These are phyloP conservation scores for Aspergillus asperescens DNA, from an alignment of 495 filamentous ascomycete genomes.

Conservation along the genomic window DNA sequence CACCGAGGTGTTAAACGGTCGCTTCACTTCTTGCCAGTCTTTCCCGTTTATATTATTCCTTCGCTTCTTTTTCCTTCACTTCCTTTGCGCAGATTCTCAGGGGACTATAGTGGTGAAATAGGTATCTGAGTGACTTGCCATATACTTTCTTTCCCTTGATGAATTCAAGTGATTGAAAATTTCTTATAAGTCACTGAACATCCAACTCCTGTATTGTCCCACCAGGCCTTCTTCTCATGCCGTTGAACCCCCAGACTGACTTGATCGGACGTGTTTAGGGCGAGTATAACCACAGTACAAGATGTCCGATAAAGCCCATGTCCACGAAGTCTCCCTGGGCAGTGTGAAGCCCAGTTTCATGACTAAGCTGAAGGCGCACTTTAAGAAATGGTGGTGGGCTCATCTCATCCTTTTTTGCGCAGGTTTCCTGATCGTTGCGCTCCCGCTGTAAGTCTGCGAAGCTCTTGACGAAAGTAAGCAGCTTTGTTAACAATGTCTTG, in stretches of 20 bases:
- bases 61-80: neutral
- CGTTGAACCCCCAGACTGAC: constrained; percentile 8
- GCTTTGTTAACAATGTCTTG: neutral
- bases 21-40: constrained; percentile 1
- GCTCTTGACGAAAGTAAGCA: neutral
- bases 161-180: neutral
- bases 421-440: constrained; percentile 54
- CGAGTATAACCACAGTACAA: constrained; percentile 2
- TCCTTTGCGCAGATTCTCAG: neutral
- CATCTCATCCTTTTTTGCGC: constrained; percentile 56
- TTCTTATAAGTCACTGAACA: neutral
- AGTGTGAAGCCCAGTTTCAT: constrained; percentile 31
- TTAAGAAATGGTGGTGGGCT: constrained; percentile 66
- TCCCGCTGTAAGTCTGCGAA: constrained; percentile 57
- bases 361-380: constrained; percentile 39
- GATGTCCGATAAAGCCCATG: constrained; percentile 31
- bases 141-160: neutral
- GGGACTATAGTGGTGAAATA: neutral
- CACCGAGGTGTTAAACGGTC: neutral
- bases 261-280: neutral
- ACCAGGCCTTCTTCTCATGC: neutral
- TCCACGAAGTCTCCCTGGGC: neutral
- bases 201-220: constrained; percentile 5
- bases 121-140: neutral
- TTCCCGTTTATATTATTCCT: neutral